Conservation (phyloP, 495 filamentous ascomycete species). For the Daldinia vernicosa region DNA sequence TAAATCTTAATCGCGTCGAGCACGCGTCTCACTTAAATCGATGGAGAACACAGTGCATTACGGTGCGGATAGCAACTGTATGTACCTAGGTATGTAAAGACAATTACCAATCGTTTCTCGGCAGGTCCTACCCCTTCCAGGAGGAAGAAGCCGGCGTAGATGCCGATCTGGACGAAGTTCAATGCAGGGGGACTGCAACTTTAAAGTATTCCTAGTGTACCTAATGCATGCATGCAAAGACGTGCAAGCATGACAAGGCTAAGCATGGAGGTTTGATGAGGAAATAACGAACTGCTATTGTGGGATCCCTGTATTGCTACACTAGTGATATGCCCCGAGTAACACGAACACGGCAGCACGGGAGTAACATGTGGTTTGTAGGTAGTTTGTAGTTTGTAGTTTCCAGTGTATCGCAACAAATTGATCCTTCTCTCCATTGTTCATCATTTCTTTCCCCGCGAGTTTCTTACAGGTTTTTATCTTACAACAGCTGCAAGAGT, state of each 20-base stretch:
- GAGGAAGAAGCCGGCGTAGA: constrained; percentile 3
- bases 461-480: constrained; percentile 14
- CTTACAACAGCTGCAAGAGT: not conserved
- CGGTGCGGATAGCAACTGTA: constrained; percentile 3
- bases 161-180: constrained; percentile 27
- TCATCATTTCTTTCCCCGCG: constrained; percentile 16
- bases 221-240: constrained; percentile 10
- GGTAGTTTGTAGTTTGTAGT: constrained; percentile 8
- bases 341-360: too few species aligned
- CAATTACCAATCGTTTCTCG: constrained; percentile 5
- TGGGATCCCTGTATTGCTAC: constrained; percentile 21
- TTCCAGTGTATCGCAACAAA: not conserved
- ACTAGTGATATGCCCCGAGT: not conserved
- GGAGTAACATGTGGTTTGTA: not conserved
- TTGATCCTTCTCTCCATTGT: not conserved
- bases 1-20: constrained; percentile 15
- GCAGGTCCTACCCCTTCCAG: constrained; percentile 15
- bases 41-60: constrained; percentile 7
- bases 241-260: not conserved
- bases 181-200: constrained; percentile 34
- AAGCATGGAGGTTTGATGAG: constrained; percentile 17
- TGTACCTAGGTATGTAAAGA: not conserved
- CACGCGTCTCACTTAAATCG: constrained; percentile 9
- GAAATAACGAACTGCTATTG: constrained; percentile 8
- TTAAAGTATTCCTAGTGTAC: constrained; percentile 3